Conservation (phyloP, 1,284 basidiomycete genomes). For the Puccinia horiana region DNA sequence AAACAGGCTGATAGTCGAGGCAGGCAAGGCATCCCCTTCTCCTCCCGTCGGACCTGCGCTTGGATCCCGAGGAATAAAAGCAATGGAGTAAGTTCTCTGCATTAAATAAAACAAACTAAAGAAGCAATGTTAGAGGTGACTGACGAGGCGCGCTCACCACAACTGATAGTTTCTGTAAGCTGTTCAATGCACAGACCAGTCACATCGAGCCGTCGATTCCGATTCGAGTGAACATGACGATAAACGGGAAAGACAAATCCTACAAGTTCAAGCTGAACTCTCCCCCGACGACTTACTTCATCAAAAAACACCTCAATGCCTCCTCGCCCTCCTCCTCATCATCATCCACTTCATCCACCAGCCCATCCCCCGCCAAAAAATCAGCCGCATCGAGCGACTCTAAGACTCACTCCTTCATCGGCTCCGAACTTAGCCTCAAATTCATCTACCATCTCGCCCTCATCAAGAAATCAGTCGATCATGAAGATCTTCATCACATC, state of each 20-base stretch:
- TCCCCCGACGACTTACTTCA: conserved; percentile 81
- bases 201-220: conserved; percentile 73
- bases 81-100: conserved; percentile 75
- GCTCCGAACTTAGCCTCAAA: conserved; percentile 86
- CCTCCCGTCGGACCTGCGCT: conserved; percentile 96
- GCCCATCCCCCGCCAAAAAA: conserved; percentile 59
- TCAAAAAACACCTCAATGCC: conserved; percentile 87
- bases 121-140: neutral
- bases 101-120: conserved; percentile 49
- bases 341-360: conserved; percentile 58
- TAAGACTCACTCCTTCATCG: conserved; percentile 67
- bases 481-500: conserved; percentile 81
- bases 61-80: conserved; percentile 96
- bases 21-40: conserved; percentile 92
- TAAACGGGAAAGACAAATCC: conserved; percentile 83
- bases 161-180: conserved; percentile 43
- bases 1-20: conserved; percentile 75
- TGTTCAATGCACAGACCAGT: conserved; percentile 49
- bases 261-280: conserved; percentile 91
- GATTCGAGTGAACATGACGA: conserved; percentile 83
- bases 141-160: neutral
- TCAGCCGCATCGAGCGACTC: conserved; percentile 11
- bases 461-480: conserved; percentile 75
- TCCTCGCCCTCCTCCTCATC: conserved; percentile 65
- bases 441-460: conserved; percentile 99